Evolutionary conservation across 208 protist genomes (phyloP).

Genomic region (Trypanosoma vivax): DNA sequence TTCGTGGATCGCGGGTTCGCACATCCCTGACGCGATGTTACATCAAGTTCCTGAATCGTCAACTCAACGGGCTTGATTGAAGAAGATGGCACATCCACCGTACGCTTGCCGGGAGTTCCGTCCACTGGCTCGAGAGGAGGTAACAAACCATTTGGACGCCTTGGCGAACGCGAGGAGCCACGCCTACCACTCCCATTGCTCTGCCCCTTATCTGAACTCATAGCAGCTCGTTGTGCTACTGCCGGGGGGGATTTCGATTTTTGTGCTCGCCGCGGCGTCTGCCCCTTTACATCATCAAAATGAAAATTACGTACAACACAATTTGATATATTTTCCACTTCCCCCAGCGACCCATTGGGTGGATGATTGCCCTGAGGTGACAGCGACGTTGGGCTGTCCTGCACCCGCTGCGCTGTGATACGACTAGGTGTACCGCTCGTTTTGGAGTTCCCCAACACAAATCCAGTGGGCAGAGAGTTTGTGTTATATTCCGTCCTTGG

Average conservation of each 20-base stretch:
- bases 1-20: background rate
- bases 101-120: background rate
- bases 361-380: slow-evolving; percentile 4
- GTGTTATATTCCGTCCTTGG: slow-evolving; percentile 35
- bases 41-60: background rate
- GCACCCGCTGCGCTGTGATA: background rate
- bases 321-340: slow-evolving; percentile 11
- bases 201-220: background rate
- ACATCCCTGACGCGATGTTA: background rate
- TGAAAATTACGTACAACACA: slow-evolving; percentile 16
- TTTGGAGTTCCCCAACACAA: slow-evolving; percentile 21
- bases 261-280: background rate
- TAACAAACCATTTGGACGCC: slow-evolving; percentile 5
- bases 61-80: background rate
- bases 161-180: background rate
- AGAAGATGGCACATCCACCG: background rate
- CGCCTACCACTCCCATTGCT: background rate
- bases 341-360: background rate
- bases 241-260: background rate
- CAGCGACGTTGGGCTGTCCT: slow-evolving; percentile 1
- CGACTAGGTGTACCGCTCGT: background rate
- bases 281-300: slow-evolving; percentile 14
- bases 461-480: slow-evolving; percentile 58
- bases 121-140: slow-evolving; percentile 14
- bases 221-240: background rate